Evolutionary conservation across 192 early-diverging fungal species (phyloP).

Genomic region (Diversispora epigaea): DNA sequence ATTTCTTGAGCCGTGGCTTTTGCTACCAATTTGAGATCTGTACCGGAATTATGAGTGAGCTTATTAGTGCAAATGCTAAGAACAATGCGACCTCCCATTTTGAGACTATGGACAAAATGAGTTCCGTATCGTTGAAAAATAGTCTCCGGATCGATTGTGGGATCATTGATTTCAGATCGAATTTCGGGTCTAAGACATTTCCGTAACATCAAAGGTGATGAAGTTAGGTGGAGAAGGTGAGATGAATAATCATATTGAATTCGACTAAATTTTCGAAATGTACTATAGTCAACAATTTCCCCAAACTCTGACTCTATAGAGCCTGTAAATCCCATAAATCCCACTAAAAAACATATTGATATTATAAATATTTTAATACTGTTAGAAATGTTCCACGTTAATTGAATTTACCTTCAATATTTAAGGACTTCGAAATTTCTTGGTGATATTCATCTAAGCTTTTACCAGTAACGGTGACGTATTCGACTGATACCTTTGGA

Average conservation of each 20-base stretch:
- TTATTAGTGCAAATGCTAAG: slow-evolving; percentile 7
- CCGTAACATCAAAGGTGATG: not conserved
- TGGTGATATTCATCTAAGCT: slow-evolving; percentile 13
- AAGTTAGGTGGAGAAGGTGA: slow-evolving; percentile 17
- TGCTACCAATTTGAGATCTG: not conserved
- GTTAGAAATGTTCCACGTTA: not conserved
- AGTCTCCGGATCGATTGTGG: too few species aligned
- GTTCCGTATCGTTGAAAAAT: slow-evolving; percentile 8
- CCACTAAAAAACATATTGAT: not conserved
- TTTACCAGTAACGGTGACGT: not conserved
- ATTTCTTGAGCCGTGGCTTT: not conserved
- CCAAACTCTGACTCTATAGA: slow-evolving; percentile 12
- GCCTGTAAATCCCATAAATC: not conserved
- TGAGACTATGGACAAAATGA: slow-evolving; percentile 12
- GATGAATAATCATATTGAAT: slow-evolving; percentile 11
- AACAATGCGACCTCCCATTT: slow-evolving; percentile 13
- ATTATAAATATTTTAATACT: not conserved
- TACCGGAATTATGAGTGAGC: not conserved
- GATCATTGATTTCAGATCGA: slow-evolving; percentile 20
- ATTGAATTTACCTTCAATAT: not conserved
- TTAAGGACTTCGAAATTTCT: not conserved
- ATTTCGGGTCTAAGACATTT: slow-evolving; percentile 5
- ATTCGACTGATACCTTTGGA: not conserved
- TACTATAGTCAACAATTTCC: slow-evolving; percentile 4
- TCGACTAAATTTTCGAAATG: slow-evolving; percentile 10